phyloP scores from a whole-genome alignment of 192 early-diverging fungal genomes.

The Coemansia sp. region DNA sequence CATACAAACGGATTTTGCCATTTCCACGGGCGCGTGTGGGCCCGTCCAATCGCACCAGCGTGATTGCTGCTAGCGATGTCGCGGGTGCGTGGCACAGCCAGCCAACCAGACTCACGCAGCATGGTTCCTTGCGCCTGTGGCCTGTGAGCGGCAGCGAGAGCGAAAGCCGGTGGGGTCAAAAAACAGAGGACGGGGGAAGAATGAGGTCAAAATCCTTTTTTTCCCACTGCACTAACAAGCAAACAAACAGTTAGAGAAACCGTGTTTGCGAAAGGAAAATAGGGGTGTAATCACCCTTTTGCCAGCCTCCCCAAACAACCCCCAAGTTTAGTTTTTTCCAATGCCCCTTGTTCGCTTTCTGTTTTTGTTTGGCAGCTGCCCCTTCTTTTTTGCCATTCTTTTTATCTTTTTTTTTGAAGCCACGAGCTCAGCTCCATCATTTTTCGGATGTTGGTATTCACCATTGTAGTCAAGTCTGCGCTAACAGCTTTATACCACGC shows the following conservation, averaged over 20 bases:
- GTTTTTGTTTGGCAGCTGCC: too few species aligned
- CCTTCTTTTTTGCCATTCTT: too few species aligned
- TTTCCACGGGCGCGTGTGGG: not conserved
- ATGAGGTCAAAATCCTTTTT: not conserved
- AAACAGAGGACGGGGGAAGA: not conserved
- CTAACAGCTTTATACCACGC: too few species aligned
- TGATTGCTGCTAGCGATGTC: not conserved
- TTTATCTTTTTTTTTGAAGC: not conserved
- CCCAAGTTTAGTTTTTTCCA: not conserved
- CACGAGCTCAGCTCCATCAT: slow-evolving; percentile 5
- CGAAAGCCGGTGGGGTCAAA: not conserved
- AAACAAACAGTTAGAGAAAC: not conserved
- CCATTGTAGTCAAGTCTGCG: too few species aligned
- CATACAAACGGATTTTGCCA: not conserved
- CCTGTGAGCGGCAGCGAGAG: not conserved
- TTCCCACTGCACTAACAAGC: too few species aligned
- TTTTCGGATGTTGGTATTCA: not conserved
- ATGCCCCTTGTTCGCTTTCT: not conserved
- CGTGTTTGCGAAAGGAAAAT: not conserved
- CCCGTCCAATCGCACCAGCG: not conserved
- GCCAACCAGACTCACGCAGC: not conserved
- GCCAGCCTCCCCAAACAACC: not conserved
- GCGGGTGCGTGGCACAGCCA: not conserved
- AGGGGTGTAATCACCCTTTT: not conserved
- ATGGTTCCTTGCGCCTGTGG: not conserved